These are phyloP conservation scores for Stentor coeruleus DNA, from an alignment of 73 alveolate genomes.

Conservation along the genomic window DNA sequence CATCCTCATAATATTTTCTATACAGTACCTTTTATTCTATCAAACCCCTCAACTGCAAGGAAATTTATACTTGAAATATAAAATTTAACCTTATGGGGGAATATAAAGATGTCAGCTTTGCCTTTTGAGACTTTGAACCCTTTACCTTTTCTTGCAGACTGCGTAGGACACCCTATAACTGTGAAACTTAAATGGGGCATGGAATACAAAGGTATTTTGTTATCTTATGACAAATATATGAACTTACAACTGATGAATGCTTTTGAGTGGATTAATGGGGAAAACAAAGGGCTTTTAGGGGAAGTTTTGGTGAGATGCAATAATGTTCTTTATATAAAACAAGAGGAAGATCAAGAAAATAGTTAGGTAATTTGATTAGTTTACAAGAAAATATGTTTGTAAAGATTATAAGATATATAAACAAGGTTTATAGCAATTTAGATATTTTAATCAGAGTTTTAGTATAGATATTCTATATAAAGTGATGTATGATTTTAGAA, in stretches of 20 bases:
- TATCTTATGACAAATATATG: constrained; percentile 47
- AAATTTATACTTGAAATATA: too few relatives aligned
- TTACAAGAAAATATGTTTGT: too few relatives aligned
- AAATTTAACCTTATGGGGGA: too few relatives aligned
- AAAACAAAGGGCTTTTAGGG: constrained; percentile 53
- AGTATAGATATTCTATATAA: too few relatives aligned
- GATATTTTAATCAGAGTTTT: too few relatives aligned
- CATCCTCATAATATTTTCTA: too few relatives aligned
- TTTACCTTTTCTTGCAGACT: constrained; percentile 53
- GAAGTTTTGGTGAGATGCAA: constrained; percentile 60
- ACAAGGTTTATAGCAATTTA: too few relatives aligned
- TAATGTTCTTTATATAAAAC: constrained; percentile 53
- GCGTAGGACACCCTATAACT: constrained; percentile 40
- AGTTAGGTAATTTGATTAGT: too few relatives aligned
- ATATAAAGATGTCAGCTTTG: constrained; percentile 7
- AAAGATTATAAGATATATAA: too few relatives aligned
- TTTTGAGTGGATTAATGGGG: constrained; percentile 57
- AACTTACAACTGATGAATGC: constrained; percentile 55
- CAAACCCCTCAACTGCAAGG: too few relatives aligned
- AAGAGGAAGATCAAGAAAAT: constrained; percentile 5
- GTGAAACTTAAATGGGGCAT: constrained; percentile 66
- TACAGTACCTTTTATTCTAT: too few relatives aligned
- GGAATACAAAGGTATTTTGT: constrained; percentile 54
- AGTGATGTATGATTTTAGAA: too few relatives aligned
- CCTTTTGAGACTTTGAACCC: constrained; percentile 41